Conservation (phyloP, 2,329 filamentous ascomycete species). For the Didymosphaeria variabile region DNA sequence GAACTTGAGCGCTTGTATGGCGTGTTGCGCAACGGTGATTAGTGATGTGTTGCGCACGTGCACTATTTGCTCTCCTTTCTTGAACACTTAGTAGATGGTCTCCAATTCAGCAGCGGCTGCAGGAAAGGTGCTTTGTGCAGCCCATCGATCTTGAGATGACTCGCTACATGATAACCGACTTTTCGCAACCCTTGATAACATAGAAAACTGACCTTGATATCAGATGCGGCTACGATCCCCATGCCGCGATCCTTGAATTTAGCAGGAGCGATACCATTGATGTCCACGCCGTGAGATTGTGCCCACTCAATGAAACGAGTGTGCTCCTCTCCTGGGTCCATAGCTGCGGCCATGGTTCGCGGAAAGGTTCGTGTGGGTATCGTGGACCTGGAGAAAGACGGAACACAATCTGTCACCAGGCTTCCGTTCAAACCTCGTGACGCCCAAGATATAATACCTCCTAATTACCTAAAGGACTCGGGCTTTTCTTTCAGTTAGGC, state of each 20-base stretch:
- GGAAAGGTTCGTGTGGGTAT: neutral
- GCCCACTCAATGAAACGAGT: constrained; percentile 75
- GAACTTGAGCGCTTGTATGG: constrained; percentile 61
- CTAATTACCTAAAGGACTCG: too few species aligned
- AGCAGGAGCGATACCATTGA: constrained; percentile 73
- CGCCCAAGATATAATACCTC: too few species aligned
- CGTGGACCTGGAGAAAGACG: neutral
- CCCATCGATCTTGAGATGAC: neutral
- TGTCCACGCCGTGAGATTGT: constrained; percentile 67
- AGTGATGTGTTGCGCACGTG: constrained; percentile 70
- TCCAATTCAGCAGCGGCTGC: neutral
- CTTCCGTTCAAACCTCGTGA: neutral
- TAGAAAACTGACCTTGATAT: constrained; percentile 65
- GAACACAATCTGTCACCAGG: neutral
- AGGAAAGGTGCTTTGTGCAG: neutral
- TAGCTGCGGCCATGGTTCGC: constrained; percentile 37
- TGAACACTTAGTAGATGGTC: constrained; percentile 29
- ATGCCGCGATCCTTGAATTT: constrained; percentile 77
- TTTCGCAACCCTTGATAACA: neutral
- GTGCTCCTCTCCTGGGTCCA: constrained; percentile 51
- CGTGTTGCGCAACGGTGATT: constrained; percentile 67
- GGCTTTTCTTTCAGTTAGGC: too few species aligned
- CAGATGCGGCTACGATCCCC: constrained; percentile 76
- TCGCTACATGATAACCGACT: neutral
- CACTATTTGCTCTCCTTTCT: constrained; percentile 70